Evolutionary conservation across 768 basidiomycete genomes (phyloP).

Genomic region (Termitomyces sp.): DNA sequence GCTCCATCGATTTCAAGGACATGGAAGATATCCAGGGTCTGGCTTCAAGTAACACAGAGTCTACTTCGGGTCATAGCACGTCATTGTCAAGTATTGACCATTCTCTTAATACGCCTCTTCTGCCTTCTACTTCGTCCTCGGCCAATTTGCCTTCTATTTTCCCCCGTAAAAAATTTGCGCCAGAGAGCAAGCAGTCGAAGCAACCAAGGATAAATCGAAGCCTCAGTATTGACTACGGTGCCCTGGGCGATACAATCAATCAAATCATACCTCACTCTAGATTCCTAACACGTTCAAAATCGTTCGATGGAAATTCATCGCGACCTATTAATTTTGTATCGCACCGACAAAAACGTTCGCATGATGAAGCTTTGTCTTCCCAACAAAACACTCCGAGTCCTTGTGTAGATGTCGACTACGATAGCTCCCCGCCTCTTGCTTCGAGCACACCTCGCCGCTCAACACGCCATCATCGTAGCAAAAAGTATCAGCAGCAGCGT

Average conservation of each 20-base stretch:
- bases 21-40: slow-evolving; percentile 10
- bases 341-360: not conserved
- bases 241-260: not conserved
- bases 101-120: slow-evolving; percentile 4
- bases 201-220: not conserved
- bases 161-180: not conserved
- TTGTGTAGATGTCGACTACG: slow-evolving; percentile 3
- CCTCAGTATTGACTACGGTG: not conserved
- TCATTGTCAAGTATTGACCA: not conserved
- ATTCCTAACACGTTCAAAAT: slow-evolving; percentile 4
- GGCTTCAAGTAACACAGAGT: not conserved
- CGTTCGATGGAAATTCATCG: not conserved
- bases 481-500: slow-evolving; percentile 1
- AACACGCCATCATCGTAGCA: not conserved
- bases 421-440: not conserved
- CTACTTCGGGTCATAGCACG: slow-evolving; percentile 1
- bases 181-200: not conserved
- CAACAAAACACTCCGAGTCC: not conserved
- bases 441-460: not conserved
- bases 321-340: not conserved
- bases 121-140: not conserved
- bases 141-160: not conserved
- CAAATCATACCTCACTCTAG: not conserved
- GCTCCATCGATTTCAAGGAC: slow-evolving; percentile 6
- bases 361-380: slow-evolving; percentile 2